Base-by-base conservation (phyloP, 805 yeast genomes). In the Groenewaldozyma tartarivorans region DNA sequence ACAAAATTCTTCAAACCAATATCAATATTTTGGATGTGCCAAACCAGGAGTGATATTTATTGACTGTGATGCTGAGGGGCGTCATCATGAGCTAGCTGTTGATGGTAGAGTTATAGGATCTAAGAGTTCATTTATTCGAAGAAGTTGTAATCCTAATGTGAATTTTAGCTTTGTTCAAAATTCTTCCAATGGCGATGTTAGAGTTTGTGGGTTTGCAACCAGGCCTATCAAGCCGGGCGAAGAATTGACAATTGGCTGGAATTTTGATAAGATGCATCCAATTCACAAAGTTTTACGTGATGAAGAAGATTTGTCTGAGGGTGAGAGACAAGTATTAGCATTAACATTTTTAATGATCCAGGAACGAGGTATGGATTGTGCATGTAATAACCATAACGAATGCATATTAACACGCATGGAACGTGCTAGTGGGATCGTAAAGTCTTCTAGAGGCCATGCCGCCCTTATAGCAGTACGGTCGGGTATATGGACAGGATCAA, bases 91-190 rank as follows among this genome's bases (percentile, higher is more conserved):
- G 7, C 50, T 87, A n/a, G 79, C 72, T 3, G 63, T 88, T 15
- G 96, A 88, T 59, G 73, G 87, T n/a, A 69, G 96, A 44, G 72
- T 77, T 33, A 69, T 76, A 3, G 97, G 96, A 0, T 83, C 85
- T 50, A 68, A 71, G 26, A 67, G 87, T 0, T 62, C 95, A 38
- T 90, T 83, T 55, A 65, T 84, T 22, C 67, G 96, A 44, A 75
- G 81, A 44, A 67, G 87, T 6, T 84, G 96, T 53, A 60, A 71
- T 7, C 86, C 95, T 4, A 87, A 86, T 58, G 79, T 87, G 53
- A 74, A 68, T 45, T 61, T 90, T 21, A 68, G 67, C 35, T 68
- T 82, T 1, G 53, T 62, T 11, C 48, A 64, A 15, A 63, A 54
- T 4, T 24, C 20, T 3, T 41, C 32, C 15, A 35, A 37, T 15